phyloP scores from a whole-genome alignment of 768 basidiomycete genomes.

The Suillus hirtellus region DNA sequence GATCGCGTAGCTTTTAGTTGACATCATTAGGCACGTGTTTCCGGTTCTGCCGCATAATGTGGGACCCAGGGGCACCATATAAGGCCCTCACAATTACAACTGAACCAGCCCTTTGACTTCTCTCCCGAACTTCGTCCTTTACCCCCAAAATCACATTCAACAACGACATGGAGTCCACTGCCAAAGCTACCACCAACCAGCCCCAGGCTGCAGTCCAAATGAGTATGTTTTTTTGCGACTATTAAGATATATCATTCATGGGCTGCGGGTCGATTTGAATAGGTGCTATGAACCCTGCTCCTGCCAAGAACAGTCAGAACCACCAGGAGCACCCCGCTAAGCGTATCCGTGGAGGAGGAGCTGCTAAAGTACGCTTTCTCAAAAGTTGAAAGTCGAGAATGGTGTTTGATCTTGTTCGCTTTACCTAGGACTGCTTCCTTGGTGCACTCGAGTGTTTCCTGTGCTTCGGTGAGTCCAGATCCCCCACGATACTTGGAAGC shows the following conservation, averaged over 20 bases:
- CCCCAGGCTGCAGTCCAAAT: slow-evolving; percentile 62
- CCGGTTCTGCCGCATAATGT: slow-evolving; percentile 6
- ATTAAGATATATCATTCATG: neutral
- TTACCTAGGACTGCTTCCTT: slow-evolving; percentile 63
- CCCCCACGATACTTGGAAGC: neutral
- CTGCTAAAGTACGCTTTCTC: slow-evolving; percentile 49
- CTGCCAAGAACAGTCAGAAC: slow-evolving; percentile 37
- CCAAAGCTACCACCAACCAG: slow-evolving; percentile 46
- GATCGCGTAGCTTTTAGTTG: slow-evolving; percentile 9
- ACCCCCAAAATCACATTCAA: slow-evolving; percentile 27
- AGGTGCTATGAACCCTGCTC: slow-evolving; percentile 51
- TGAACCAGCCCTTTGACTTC: neutral
- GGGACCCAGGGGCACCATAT: slow-evolving; percentile 10
- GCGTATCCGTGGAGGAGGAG: slow-evolving; percentile 72
- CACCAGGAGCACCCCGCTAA: slow-evolving; percentile 47
- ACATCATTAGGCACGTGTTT: slow-evolving; percentile 14
- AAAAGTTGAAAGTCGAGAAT: neutral
- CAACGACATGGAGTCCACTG: slow-evolving; percentile 31
- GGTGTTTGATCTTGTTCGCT: slow-evolving; percentile 5
- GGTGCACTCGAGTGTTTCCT: slow-evolving; percentile 65
- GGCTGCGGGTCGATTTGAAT: neutral
- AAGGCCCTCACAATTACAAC: slow-evolving; percentile 8
- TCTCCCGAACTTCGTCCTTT: neutral
- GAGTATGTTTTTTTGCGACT: slow-evolving; percentile 44
- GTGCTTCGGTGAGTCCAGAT: slow-evolving; percentile 61